phyloP scores from a whole-genome alignment of 495 filamentous ascomycete species.

The Parathielavia hyrcaniae region DNA sequence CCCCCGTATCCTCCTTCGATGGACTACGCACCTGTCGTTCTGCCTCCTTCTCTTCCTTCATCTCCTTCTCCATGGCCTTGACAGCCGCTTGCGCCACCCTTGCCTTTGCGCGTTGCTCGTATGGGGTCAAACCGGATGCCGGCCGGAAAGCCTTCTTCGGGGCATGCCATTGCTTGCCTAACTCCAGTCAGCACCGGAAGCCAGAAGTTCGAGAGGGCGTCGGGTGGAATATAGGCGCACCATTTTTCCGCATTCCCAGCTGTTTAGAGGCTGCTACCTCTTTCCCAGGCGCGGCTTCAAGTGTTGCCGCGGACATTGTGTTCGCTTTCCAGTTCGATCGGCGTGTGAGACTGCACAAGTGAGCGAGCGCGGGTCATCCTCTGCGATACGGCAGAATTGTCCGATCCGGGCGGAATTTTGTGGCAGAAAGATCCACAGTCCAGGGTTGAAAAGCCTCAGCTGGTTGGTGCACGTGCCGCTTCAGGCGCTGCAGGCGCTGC shows the following conservation, averaged over 20 bases:
- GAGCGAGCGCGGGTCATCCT: background rate
- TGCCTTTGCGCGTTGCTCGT: conserved; percentile 61
- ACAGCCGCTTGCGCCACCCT: conserved; percentile 60
- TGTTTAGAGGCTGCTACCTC: conserved; percentile 24
- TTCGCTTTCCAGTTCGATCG: no score
- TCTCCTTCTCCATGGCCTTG: conserved; percentile 86
- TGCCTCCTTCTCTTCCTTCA: conserved; percentile 92
- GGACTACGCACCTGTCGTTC: conserved; percentile 62
- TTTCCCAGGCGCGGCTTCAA: conserved; percentile 8
- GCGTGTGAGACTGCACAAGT: background rate
- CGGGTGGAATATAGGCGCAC: conserved; percentile 32
- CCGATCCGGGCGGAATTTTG: no score
- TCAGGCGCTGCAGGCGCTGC: no score
- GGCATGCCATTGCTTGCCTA: conserved; percentile 92
- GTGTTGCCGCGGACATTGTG: conserved; percentile 21
- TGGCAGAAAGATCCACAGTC: no score
- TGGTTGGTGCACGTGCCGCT: no score
- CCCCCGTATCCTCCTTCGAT: background rate
- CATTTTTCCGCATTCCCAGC: conserved; percentile 61
- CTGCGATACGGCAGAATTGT: no score
- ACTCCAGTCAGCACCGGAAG: conserved; percentile 11
- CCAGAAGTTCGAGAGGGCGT: no score
- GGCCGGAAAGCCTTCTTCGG: conserved; percentile 83
- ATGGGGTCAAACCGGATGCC: conserved; percentile 65
- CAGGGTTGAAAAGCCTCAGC: no score